phyloP scores from a whole-genome alignment of 441 rosid genomes.

The Eugenia klotzschiana region DNA sequence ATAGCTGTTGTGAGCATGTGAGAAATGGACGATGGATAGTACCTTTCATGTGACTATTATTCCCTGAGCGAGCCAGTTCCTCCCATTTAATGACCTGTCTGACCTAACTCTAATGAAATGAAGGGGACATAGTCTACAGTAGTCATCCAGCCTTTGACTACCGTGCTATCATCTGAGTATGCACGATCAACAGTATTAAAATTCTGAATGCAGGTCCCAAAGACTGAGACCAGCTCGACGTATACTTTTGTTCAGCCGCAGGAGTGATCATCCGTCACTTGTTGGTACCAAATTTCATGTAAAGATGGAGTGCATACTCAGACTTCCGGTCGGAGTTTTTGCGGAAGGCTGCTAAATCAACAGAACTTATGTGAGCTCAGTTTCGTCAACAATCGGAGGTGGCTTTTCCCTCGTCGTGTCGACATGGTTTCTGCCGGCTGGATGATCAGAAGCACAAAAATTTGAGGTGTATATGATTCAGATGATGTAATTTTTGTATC shows the following conservation, averaged over 20 bases:
- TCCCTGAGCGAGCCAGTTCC: background rate
- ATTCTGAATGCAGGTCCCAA: slow-evolving; percentile 45
- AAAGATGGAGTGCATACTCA: background rate
- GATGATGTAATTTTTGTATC: background rate
- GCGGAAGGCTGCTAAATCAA: background rate
- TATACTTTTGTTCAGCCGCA: slow-evolving; percentile 49
- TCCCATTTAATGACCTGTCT: background rate
- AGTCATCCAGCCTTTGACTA: background rate
- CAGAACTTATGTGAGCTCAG: background rate
- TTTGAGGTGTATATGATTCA: background rate
- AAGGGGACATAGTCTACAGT: background rate
- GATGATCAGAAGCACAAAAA: background rate
- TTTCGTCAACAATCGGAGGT: background rate
- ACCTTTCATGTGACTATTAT: background rate
- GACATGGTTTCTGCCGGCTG: background rate
- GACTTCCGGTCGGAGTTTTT: background rate
- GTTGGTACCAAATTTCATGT: background rate
- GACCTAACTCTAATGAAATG: background rate
- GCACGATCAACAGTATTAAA: no score
- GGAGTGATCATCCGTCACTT: slow-evolving; percentile 16
- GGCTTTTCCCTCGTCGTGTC: background rate
- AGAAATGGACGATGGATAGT: background rate
- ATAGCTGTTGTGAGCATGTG: background rate
- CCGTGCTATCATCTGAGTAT: no score
- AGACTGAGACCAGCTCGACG: slow-evolving; percentile 77